Base-by-base conservation (phyloP, 352 stramenopile species). In the Phytophthora uliginosa region DNA sequence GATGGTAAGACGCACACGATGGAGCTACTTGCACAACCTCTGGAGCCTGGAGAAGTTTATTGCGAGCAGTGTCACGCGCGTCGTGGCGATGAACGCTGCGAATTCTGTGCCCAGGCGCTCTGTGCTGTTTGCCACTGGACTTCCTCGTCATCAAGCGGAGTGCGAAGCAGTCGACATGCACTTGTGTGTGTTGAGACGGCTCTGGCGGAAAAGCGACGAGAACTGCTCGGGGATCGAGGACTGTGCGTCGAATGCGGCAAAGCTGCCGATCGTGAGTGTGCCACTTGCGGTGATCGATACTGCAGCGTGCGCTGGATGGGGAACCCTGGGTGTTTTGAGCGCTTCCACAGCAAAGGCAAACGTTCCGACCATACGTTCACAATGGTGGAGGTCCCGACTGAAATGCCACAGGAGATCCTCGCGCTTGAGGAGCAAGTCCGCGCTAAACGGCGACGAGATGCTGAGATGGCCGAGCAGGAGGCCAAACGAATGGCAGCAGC, bases 231-330 rank as follows among this genome's bases (percentile, higher is more conserved):
- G 12, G 59, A 71, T 36, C 82, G 90, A 64, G 81, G 74, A 9
- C 50, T 92, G 15, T 96, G 89, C 58, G 85, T 91, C 26, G 89
- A 96, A 59, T 96, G 89, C 56, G 77, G 85, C 48, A 91, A 93
- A 66, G 65, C 76, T 17, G 88, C 88, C 3, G 89, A 96, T 67
- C 86, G 89, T 7, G 66, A 79, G 68, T 96, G 89, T 34, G 63
- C 60, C 24, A 82, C 63, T 10, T 96, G 89, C 48, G 83, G 82
- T 33, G 89, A 96, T 59, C 77, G 79, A 17, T 96, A 96, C 71
- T 96, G 88, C 71, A 96, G 89, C 58, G 87, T 90, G 20, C 85
- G 84, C 20, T 94, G 89, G 87, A 95, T 95, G 85, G 89, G 89
- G 38, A 92, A 96, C 69, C 69, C 88, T 7, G 89, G 88, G 13